Evolutionary conservation across 164 flowering plant species (phyloP).

Genomic region (Buxus sempervirens): DNA sequence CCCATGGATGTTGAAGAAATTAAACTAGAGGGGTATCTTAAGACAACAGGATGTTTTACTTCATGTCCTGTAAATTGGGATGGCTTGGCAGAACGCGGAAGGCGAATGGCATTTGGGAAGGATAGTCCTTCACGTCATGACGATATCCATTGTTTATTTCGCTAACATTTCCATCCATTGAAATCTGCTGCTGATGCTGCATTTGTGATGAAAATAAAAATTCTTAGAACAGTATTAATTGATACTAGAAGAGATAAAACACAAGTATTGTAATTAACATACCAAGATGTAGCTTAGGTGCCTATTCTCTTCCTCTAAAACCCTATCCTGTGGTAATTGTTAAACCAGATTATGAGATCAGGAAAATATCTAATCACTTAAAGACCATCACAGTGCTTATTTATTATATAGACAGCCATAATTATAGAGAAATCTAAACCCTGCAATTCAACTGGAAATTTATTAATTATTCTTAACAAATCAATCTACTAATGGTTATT

Average conservation of each 20-base stretch:
- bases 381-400: not conserved
- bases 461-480: too few species aligned
- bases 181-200: constrained; percentile 39
- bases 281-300: too few species aligned
- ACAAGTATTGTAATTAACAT: too few species aligned
- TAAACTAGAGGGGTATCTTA: too few species aligned
- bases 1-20: too few species aligned
- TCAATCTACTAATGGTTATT: too few species aligned
- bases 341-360: too few species aligned
- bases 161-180: constrained; percentile 27
- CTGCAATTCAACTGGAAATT: too few species aligned
- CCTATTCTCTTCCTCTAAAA: too few species aligned
- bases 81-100: constrained; percentile 69
- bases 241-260: too few species aligned
- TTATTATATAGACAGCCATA: not conserved
- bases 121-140: constrained; percentile 29
- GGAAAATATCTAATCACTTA: not conserved
- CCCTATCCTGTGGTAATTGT: too few species aligned
- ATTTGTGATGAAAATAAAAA: not conserved
- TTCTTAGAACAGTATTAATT: not conserved
- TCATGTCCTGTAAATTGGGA: constrained; percentile 53
- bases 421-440: not conserved
- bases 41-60: not conserved
- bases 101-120: constrained; percentile 44
- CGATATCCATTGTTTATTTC: constrained; percentile 32